Evolutionary conservation across 257 asterid genomes (phyloP).

Genomic region (Fraxinus quadrangulata): DNA sequence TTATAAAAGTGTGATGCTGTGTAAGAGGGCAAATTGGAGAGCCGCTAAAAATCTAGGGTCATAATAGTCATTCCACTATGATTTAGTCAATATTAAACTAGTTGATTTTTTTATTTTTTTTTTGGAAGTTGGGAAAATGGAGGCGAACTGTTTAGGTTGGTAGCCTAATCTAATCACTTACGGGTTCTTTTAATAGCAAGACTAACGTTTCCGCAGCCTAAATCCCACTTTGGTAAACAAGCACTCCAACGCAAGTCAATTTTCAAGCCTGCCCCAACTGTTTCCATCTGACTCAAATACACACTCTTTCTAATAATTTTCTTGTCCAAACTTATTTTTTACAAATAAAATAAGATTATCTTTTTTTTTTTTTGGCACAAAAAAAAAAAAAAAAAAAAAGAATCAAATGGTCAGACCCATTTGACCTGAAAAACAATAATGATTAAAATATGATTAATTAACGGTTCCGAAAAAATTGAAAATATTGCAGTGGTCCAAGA

Average conservation of each 20-base stretch:
- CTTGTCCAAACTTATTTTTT: background rate
- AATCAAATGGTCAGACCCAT: background rate
- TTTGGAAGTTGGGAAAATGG: constrained; percentile 51
- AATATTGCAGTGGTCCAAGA: too few species aligned
- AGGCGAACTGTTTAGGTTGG: constrained; percentile 60
- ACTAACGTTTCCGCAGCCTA: background rate
- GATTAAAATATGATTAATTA: too few species aligned
- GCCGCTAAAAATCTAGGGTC: background rate
- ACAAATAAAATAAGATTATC: background rate
- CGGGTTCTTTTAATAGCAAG: constrained; percentile 19
- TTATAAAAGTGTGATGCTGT: too few species aligned
- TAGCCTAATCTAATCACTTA: constrained; percentile 67
- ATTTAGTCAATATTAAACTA: background rate
- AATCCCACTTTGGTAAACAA: constrained; percentile 36
- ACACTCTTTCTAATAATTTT: background rate
- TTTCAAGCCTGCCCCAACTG: constrained; percentile 61
- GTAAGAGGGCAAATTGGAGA: too few species aligned
- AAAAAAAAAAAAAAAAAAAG: too few species aligned
- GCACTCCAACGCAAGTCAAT: constrained; percentile 30
- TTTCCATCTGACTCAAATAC: constrained; percentile 2
- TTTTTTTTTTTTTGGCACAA: background rate
- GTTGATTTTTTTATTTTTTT: background rate
- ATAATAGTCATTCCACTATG: background rate
- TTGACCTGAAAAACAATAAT: background rate
- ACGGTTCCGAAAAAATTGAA: too few species aligned